phyloP scores from a whole-genome alignment of 495 filamentous ascomycete species.

The Cenococcum geophilum region DNA sequence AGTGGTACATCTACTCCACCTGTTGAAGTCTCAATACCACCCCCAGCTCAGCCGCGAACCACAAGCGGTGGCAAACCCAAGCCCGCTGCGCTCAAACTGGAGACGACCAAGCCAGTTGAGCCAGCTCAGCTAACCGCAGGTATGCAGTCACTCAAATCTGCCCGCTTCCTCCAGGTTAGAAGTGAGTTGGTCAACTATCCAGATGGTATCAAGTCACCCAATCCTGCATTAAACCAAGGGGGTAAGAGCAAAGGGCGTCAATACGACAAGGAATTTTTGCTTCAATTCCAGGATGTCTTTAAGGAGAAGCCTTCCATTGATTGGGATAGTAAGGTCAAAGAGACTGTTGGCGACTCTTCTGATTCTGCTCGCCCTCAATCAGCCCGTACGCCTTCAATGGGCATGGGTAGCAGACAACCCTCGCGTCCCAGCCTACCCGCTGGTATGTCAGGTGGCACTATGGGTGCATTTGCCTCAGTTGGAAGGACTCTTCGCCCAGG shows the following conservation, averaged over 20 bases:
- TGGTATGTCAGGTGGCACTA: slow-evolving; percentile 48
- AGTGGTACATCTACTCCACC: slow-evolving; percentile 49
- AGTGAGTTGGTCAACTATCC: slow-evolving; percentile 63
- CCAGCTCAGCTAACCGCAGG: slow-evolving; percentile 85
- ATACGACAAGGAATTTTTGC: slow-evolving; percentile 89
- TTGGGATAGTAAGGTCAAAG: slow-evolving; percentile 77
- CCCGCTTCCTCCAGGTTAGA: slow-evolving; percentile 72
- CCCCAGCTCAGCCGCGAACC: slow-evolving; percentile 32
- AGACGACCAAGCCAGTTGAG: slow-evolving; percentile 75
- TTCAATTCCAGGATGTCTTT: slow-evolving; percentile 94
- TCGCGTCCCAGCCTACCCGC: slow-evolving; percentile 42
- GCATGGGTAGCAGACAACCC: slow-evolving; percentile 41
- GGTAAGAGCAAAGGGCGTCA: slow-evolving; percentile 73
- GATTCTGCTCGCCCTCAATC: slow-evolving; percentile 58
- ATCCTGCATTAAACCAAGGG: slow-evolving; percentile 75
- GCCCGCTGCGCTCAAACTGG: slow-evolving; percentile 75
- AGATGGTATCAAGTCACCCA: slow-evolving; percentile 72
- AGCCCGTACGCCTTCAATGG: slow-evolving; percentile 51
- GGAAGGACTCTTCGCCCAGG: slow-evolving; percentile 57
- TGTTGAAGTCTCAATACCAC: slow-evolving; percentile 37
- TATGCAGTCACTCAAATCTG: slow-evolving; percentile 82
- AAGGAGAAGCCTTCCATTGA: slow-evolving; percentile 90
- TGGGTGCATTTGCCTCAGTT: slow-evolving; percentile 61
- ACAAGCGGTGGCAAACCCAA: slow-evolving; percentile 56
- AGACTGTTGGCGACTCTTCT: slow-evolving; percentile 73